A percentile compares a stretch with the other conserved stretches of the same genome.
phyloP scores from a whole-genome alignment of 164 flowering plant species.

The Akebia trifoliata region DNA sequence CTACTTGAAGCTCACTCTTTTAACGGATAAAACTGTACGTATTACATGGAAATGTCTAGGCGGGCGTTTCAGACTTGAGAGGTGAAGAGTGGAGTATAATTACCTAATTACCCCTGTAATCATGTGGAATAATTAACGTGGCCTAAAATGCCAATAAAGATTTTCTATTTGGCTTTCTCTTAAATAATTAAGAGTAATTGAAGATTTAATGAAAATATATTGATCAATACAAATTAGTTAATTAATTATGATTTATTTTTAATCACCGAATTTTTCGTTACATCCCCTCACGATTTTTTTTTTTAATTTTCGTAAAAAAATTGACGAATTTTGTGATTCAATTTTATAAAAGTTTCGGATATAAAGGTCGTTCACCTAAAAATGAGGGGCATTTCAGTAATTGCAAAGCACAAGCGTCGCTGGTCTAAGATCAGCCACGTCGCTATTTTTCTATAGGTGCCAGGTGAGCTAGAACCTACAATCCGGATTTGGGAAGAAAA shows the following conservation, averaged over 20 bases:
- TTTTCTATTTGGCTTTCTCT: not conserved
- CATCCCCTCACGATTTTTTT: too few species aligned
- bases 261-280: too few species aligned
- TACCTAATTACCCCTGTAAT: conserved; percentile 13
- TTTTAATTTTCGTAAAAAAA: too few species aligned
- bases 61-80: conserved; percentile 13
- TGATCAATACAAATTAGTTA: too few species aligned
- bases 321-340: too few species aligned
- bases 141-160: not conserved
- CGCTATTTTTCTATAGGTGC: too few species aligned
- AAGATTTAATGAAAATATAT: too few species aligned
- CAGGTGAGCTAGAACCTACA: too few species aligned
- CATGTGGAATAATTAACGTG: not conserved
- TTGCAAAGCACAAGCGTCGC: not conserved
- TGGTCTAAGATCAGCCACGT: not conserved
- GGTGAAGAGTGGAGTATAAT: not conserved
- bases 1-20: not conserved
- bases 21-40: conserved; percentile 18
- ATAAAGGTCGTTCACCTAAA: too few species aligned
- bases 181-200: not conserved
- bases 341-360: too few species aligned
- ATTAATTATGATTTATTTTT: too few species aligned
- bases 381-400: not conserved
- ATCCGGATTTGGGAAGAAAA: too few species aligned
- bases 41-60: conserved; percentile 1